Base-by-base conservation (phyloP, 2,329 filamentous ascomycete genomes). In the Chaetoscypha palmicola region DNA sequence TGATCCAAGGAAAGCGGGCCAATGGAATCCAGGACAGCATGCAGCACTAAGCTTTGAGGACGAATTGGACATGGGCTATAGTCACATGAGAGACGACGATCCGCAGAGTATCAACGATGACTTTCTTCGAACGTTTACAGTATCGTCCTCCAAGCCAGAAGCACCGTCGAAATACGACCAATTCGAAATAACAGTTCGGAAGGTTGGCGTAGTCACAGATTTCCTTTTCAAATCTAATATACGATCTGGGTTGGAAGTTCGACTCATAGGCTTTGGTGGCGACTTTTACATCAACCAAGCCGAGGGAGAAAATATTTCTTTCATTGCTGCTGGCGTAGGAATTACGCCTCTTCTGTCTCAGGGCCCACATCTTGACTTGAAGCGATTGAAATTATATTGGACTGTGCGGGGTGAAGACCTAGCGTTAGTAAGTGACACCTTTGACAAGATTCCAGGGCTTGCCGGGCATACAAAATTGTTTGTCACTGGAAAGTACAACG, bases 21-120 rank as follows among this genome's bases (percentile, higher is more conserved):
- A 50, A 1, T 89, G 86, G 76, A 68, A 63, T 19, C 69, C 86
- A 0, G 88, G 87, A 0, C 86, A 94, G 58, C 86, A 92, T 63
- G 75, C 86, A 14, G 88, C 85, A 1, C 64, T 94, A 2, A 80
- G 85, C 48, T 89, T 94, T 56, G 69, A 72, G 10, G 62, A 70
- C 0, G 80, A 90, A 55, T 67, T 94, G 1, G 78, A 84, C 50
- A 62, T 71, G 9, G 88, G 88, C 1, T 94, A 88, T 62, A 77
- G 73, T 38, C 89, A 94, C 60, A 94, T 94, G 88, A 71, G 79
- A 2, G 81, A 94, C 50, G 78, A 84, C 45, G 86, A 94, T 52
- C 88, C 88, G 4, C 73, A 73, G 51, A 85, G 79, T 54, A 62
- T 94, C 12, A 95, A 94, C 55, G 88, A 94, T 59, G 87, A 95